phyloP scores from a whole-genome alignment of 2,329 filamentous ascomycete species.

The Lachnellula arida region DNA sequence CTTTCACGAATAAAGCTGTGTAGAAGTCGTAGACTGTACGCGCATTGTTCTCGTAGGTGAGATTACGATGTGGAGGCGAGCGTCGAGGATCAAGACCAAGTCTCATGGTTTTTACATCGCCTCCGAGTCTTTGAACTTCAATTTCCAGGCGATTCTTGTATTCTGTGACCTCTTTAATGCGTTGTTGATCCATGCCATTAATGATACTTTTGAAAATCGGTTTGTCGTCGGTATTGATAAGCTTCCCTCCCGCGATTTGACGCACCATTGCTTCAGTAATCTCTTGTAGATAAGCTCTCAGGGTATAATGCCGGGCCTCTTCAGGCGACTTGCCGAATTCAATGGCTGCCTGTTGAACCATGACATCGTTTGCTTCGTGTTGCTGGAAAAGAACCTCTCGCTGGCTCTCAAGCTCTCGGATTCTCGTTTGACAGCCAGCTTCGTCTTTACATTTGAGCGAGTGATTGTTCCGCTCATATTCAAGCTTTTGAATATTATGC shows the following conservation, averaged over 20 bases:
- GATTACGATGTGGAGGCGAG: neutral
- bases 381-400: neutral
- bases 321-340: constrained; percentile 5
- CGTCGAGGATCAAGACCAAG: constrained; percentile 1
- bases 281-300: constrained; percentile 5
- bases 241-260: constrained; percentile 1
- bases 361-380: constrained; percentile 3
- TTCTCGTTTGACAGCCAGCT: neutral
- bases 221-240: neutral
- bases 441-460: neutral
- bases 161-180: neutral
- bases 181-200: neutral
- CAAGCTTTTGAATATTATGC: neutral
- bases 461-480: neutral
- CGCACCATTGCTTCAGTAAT: constrained; percentile 6
- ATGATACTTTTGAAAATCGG: neutral
- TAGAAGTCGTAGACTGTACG: neutral
- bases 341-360: constrained; percentile 5
- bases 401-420: constrained; percentile 1
- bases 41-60: neutral
- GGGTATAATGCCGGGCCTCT: constrained; percentile 5
- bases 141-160: constrained; percentile 6
- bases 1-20: neutral
- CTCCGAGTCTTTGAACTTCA: constrained; percentile 6
- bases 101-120: constrained; percentile 4